These are phyloP conservation scores for Amaranthus hypochondriacus DNA, from an alignment of 148 eudicot genomes.

Conservation along the genomic window DNA sequence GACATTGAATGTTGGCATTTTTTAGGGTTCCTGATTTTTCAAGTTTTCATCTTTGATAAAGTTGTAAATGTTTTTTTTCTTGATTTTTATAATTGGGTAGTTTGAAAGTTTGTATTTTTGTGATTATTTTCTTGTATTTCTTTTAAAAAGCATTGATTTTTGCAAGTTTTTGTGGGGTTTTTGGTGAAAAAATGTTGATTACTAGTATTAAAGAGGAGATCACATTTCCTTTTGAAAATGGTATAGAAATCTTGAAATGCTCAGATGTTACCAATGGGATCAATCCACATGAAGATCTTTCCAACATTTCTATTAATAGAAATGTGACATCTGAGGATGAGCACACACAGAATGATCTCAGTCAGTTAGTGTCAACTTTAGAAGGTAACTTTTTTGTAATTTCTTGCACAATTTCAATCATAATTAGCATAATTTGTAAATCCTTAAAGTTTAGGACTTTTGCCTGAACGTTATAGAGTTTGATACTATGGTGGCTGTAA, in stretches of 20 bases:
- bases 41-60: slow-evolving; percentile 11
- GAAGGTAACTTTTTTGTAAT: slow-evolving; percentile 40
- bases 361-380: slow-evolving; percentile 31
- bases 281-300: slow-evolving; percentile 15
- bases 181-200: slow-evolving; percentile 37
- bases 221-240: slow-evolving; percentile 34
- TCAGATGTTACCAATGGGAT: slow-evolving; percentile 29
- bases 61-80: not conserved
- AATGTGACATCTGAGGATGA: slow-evolving; percentile 45
- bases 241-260: slow-evolving; percentile 24
- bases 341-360: slow-evolving; percentile 38
- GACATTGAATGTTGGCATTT: not conserved
- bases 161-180: slow-evolving; percentile 6
- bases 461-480: too few species aligned
- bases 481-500: too few species aligned
- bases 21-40: slow-evolving; percentile 3
- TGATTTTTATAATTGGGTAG: not conserved
- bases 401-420: not conserved
- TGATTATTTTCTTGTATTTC: slow-evolving; percentile 1
- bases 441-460: too few species aligned
- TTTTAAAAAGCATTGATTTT: not conserved
- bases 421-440: too few species aligned
- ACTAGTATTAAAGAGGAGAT: slow-evolving; percentile 46
- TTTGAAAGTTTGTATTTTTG: slow-evolving; percentile 3
- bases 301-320: slow-evolving; percentile 25